Base-by-base conservation (phyloP, 805 yeast genomes). In the Yarrowia yakushimensis region DNA sequence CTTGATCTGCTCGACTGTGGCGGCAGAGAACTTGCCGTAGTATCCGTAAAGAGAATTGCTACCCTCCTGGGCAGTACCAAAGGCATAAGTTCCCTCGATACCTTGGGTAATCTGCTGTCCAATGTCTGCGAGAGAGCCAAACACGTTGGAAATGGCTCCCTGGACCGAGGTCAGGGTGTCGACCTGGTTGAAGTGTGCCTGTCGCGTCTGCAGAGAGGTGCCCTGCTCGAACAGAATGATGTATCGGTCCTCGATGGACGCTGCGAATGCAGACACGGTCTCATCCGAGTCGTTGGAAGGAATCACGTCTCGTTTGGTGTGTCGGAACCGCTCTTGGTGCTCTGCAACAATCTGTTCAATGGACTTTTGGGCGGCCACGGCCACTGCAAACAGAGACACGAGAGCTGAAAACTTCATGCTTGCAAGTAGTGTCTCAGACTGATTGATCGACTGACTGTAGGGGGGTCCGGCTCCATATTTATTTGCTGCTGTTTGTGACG, bases 1-100 rank as follows among this genome's bases (percentile, higher is more conserved):
- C 67, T 81, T 77, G 65, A 81, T 79, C 68, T 74, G 69, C 25
- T 79, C 78, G 45, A 80, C 72, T 60, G 81, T 77, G 54, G 72
- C 72, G 30, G 74, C 77, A 67, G 77, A 70, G 67, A 81, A 80
- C 70, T 65, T 73, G 33, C 83, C 84, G 31, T 79, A 69, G 73
- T 80, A 79, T 48, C 84, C 84, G 41, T 69, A 65, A 64, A 79
- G 65, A 5, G 71, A 62, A 61, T 69, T 65, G 64, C 78, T 74
- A 15, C 66, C 61, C 10, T 64, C 39, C 41, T 65, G 61, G 42
- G 66, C 55, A 4, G 54, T 42, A 9, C 62, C 62, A 43, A 43
- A 57, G 23, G 62, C 34, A 12, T 39, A 57, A 22, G 62, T 41
- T 17, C 67, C 66, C 41, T 63, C 63, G 33, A 65, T 64, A 20